phyloP scores from a whole-genome alignment of 768 basidiomycete genomes.

The Psilocybe sp. region DNA sequence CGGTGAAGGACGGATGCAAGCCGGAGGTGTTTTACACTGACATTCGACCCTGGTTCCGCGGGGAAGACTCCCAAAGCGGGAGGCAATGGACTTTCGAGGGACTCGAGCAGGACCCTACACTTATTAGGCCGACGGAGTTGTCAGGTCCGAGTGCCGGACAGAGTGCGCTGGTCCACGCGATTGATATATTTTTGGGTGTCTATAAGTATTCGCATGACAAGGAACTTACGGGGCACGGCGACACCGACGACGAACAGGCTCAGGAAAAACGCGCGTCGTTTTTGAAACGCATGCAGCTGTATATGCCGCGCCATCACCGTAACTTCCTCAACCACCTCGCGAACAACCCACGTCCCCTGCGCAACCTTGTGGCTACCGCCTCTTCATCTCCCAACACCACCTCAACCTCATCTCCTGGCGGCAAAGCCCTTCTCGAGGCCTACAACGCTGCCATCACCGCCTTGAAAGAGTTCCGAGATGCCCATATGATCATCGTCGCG shows the following conservation, averaged over 20 bases:
- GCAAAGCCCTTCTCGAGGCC: conserved; percentile 36
- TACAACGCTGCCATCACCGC: conserved; percentile 66
- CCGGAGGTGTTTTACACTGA: conserved; percentile 70
- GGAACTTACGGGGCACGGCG: conserved; percentile 14
- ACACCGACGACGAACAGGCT: background rate
- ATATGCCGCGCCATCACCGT: conserved; percentile 84
- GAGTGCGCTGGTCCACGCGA: conserved; percentile 70
- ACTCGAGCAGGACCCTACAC: conserved; percentile 41
- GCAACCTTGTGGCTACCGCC: conserved; percentile 43
- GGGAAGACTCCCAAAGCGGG: conserved; percentile 48
- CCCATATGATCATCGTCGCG: conserved; percentile 73
- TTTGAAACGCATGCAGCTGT: conserved; percentile 70
- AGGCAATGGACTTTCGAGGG: conserved; percentile 62
- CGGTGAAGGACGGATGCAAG: conserved; percentile 67
- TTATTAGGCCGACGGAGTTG: conserved; percentile 48
- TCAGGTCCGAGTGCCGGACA: conserved; percentile 85
- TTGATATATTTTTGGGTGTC: conserved; percentile 72
- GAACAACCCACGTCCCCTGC: conserved; percentile 56
- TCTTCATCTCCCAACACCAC: conserved; percentile 1
- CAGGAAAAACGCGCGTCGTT: conserved; percentile 35
- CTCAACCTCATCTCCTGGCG: conserved; percentile 1
- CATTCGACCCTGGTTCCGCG: conserved; percentile 81
- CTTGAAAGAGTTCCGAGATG: conserved; percentile 71
- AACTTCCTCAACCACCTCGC: conserved; percentile 71
- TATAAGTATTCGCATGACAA: conserved; percentile 40